Base-by-base conservation (phyloP, 257 asterid genomes). In the Craterostigma plantagineum region DNA sequence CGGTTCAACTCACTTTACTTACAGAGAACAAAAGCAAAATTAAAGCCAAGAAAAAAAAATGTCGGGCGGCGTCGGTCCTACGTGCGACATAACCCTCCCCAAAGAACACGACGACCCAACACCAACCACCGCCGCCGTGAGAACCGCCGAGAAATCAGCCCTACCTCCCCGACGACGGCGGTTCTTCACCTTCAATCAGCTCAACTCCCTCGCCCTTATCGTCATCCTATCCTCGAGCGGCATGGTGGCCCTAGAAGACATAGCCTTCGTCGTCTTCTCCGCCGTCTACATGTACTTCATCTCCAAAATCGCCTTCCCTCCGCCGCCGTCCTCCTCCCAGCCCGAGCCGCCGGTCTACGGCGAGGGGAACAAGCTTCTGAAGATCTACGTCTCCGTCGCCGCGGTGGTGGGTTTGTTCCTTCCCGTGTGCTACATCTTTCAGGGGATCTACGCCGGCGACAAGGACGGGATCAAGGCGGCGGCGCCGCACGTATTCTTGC, bases 41-140 rank as follows among this genome's bases (percentile, higher is more conserved):
- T 6, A 23, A n/a, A n/a, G n/a, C 76, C 60, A 76, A 68, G 30
- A 49, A 39, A 27, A 1, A 34, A 63, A 57, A 50, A 79, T 79
- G 92, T 68, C 92, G 12, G 75, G 76, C 46, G 83, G 80, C 14
- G 73, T 72, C 11, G 80, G 75, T 35, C 77, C 73, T 16, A 15
- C 56, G 30, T 18, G 65, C 18, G 77, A 60, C 54, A 57, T 64
- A 50, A n/a, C 50, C 11, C 52, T 65, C 39, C 67, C 67, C 67
- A 0, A 58, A 56, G 78, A 68, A 18, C 37, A 3, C 14, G 38
- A 52, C 38, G 52, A 40, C 1, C 46, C 60, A n/a, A n/a, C n/a
- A 8, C 40, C 2, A 37, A 0, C 8, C 47, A 41, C 9, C 18
- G 17, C 40, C n/a, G n/a, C n/a, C n/a, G n/a, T n/a, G 15, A 52